Base-by-base conservation (phyloP, 176 grass and related monocot species). In the Musa acuminata region DNA sequence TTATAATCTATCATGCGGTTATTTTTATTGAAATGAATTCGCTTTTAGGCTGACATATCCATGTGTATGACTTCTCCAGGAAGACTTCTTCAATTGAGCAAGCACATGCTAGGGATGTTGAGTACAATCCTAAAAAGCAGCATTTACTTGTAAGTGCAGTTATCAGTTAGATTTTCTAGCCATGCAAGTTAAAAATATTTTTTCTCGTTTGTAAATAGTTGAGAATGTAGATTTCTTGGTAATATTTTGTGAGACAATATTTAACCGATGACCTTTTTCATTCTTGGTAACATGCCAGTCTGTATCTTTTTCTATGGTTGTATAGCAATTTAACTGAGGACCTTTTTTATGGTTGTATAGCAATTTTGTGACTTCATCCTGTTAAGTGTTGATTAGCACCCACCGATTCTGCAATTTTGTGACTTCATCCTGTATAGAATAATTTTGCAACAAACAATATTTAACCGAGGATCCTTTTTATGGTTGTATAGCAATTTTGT, bases 41-140 rank as follows among this genome's bases (percentile, higher is more conserved):
- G 21, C 3, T 27, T 19, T 69, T n/a, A 17, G 27, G 27, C 16
- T 69, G 35, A 69, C 67, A 70, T 26, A 17, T 85, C 25, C 80
- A 75, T 78, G 1, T 78, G 58, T 71, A 8, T 53, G 69, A 58
- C 72, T 48, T 70, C 75, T 27, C 78, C 80, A 99, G 95, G 79
- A 99, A 78, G 77, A 75, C 86, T 75, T 81, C 77, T 84, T 69
- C 80, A 77, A 94, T 99, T 84, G 95, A 94, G 53, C 90, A 89
- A 78, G 84, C 86, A 20, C 87, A 91, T 87, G 80, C 91, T 84
- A 79, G 82, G 70, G 95, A 94, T 83, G 78, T 94, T 52, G 95
- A 99, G 87, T 99, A 99, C 71, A 99, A 94, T 83, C 90, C 90
- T 19, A 94, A 99, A 77, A 99, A 84, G 76, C 86, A 91, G 70